Base-by-base conservation (phyloP, 179 eudicot genomes). In the Sideroxylon spinosum region DNA sequence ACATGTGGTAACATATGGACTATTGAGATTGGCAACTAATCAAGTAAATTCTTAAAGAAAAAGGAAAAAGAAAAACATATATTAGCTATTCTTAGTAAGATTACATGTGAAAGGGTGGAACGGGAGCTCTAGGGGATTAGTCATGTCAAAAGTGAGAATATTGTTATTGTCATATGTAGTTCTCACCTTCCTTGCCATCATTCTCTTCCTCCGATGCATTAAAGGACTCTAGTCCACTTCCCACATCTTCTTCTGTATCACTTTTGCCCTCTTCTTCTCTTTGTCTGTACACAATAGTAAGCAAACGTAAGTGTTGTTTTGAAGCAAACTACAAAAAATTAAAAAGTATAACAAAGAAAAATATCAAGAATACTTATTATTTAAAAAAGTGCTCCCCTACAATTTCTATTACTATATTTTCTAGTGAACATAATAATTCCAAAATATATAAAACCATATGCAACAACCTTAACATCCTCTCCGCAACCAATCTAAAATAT, bases 241-340 rank as follows among this genome's bases (percentile, higher is more conserved):
- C 85, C 29, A 71, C 48, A 75, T 86, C 87, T 80, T 90, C 92
- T 29, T 86, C 89, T 9, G 81, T 64, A 64, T 85, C 90, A 83
- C 84, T 82, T 85, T 63, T 81, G 68, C 84, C 82, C 77, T 81
- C 79, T 73, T 85, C 88, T 71, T 89, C 88, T 73, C 78, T 81
- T 82, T 82, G 81, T 60, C 97, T 93, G 48, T 75, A 76, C 57
- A 82, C 19, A 74, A 60, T 8, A 59, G n/a, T 76, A 76, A 37
- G 8, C 17, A 49, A 46, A 9, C 1, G 52, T 55, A n/a, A 69
- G 53, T 25, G 81, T 68, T 63, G 53, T n/a, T 37, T 60, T 72
- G 46, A 56, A 57, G 56, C 14, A 53, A 73, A 13, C 12, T 8
- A n/a, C n/a, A n/a, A n/a, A n/a, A n/a, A n/a, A n/a, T n/a, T n/a